Evolutionary conservation across 2,329 filamentous ascomycete species (phyloP), one percentile per base, ranked within the genome.

Genomic region (Ceratocystis eucalypticola): DNA sequence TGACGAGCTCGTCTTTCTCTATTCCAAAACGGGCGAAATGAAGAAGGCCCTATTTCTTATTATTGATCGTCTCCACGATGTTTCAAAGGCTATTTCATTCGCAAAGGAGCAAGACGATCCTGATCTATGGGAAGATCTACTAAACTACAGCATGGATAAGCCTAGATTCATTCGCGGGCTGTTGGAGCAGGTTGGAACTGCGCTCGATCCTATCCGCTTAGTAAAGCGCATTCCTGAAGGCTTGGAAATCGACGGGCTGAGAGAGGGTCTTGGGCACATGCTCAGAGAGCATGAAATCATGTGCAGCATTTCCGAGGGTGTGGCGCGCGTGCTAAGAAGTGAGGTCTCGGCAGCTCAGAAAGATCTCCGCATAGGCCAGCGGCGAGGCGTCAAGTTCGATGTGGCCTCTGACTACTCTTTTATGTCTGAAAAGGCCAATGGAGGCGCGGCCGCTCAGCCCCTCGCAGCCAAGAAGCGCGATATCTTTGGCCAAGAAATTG

Each of bases 61-160:
- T 72, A 95, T 97, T 69, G 91, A 96, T 71, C 87, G 91, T n/a
- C 82, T 99, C 4, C 86, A 87, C 67, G 90, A 99, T 73, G 92
- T 97, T 62, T 88, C 87, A 62, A 91, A 94, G 70, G 94, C 94
- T 7, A 99, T 99, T 70, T 83, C 88, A 1, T 99, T 99, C 72
- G 92, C 91, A 65, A 96, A 96, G 74, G 88, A 92, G 69, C 91
- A 97, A 73, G 87, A 94, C 69, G 92, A 96, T 71, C 86, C 87
- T 0, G 92, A 96, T 71, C 81, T 99, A 0, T 99, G 94, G 94
- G 89, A 96, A 70, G 92, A 97, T 72, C 80, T 99, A 6, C 83
- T 99, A 5, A 86, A 93, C 71, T 97, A 97, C 75, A 93, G 89
- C 68, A 97, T 99, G 94, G 91, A 96, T 76, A 96, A 96, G 73